phyloP scores from a whole-genome alignment of 805 yeast species.

The Kodamaea neixiangensis region DNA sequence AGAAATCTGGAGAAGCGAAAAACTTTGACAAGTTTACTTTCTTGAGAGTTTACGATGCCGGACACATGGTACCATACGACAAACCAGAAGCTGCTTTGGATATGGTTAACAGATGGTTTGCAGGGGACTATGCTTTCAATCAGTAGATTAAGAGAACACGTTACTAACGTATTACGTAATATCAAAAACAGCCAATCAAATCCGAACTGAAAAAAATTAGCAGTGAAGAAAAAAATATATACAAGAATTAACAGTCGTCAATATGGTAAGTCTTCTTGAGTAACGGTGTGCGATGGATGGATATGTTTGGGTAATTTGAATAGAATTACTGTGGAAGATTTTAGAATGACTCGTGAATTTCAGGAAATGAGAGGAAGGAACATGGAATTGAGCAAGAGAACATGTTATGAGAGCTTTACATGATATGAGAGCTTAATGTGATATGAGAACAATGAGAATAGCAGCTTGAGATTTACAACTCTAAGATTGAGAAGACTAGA shows the following conservation, averaged over 20 bases:
- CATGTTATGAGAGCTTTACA: too few relatives aligned
- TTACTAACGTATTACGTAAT: neutral
- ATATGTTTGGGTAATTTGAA: too few relatives aligned
- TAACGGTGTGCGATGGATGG: neutral
- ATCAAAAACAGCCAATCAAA: constrained; percentile 11
- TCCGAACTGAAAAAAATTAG: constrained; percentile 10
- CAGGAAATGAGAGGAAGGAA: too few relatives aligned
- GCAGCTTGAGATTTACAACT: too few relatives aligned
- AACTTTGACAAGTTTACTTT: constrained; percentile 73
- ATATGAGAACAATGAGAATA: too few relatives aligned
- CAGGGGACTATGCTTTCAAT: constrained; percentile 58
- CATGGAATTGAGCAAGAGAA: too few relatives aligned
- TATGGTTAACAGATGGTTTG: constrained; percentile 84
- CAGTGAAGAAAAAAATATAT: constrained; percentile 1
- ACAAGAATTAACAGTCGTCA: neutral
- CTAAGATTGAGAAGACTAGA: too few relatives aligned
- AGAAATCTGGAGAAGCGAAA: constrained; percentile 67
- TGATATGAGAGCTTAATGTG: too few relatives aligned
- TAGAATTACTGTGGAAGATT: too few relatives aligned
- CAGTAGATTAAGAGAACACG: too few relatives aligned
- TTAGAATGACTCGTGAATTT: too few relatives aligned
- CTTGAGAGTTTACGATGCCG: constrained; percentile 84
- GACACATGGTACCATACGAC: constrained; percentile 96
- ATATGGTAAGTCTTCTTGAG: neutral
- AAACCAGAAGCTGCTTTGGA: constrained; percentile 77